Base-by-base conservation (phyloP, 352 stramenopile species). In the Pythium volutum region DNA sequence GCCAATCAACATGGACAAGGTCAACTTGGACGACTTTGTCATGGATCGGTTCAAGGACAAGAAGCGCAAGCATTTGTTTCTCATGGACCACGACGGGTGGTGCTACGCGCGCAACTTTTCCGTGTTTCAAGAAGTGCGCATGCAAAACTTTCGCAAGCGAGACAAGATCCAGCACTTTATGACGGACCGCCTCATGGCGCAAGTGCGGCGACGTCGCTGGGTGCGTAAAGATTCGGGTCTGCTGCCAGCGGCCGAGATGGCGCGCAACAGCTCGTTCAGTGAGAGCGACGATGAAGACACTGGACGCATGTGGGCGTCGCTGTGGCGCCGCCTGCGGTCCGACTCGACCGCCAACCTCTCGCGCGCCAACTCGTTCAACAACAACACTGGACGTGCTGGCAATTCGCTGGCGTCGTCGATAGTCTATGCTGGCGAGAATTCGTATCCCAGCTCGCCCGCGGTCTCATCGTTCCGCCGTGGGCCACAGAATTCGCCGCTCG, bases 161-260 rank as follows among this genome's bases (percentile, higher is more conserved):
- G 86, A 95, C 56, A 90, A 88, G 63, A 71, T 95, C 26, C 86
- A 95, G 60, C 80, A 95, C 59, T 89, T 95, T 31, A 79, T 95
- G 64, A 84, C 86, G 0, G 86, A 95, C 64, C 71, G 86, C 8
- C 64, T 95, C 22, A 89, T 95, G 76, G 84, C 84, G 4, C 86
- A 93, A 63, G 86, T 95, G 27, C 84, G 86, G 45, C 82, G 86
- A 2, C 81, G 86, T 23, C 81, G 84, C 9, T 93, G 80, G 79
- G 84, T 91, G 23, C 84, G 87, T 29, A 93, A 93, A 60, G 65
- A 72, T n/a, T 72, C 65, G 2, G 81, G 77, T 2, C 59, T 73
- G 20, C 42, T 74, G 26, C 71, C 73, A 3, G 48, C 66, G n/a
- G 47, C 61, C 0, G 66, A 66, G 20, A 64, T 85, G 58, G 50